phyloP scores from a whole-genome alignment of 129 eudicot species.

The Tanacetum coccineum region DNA sequence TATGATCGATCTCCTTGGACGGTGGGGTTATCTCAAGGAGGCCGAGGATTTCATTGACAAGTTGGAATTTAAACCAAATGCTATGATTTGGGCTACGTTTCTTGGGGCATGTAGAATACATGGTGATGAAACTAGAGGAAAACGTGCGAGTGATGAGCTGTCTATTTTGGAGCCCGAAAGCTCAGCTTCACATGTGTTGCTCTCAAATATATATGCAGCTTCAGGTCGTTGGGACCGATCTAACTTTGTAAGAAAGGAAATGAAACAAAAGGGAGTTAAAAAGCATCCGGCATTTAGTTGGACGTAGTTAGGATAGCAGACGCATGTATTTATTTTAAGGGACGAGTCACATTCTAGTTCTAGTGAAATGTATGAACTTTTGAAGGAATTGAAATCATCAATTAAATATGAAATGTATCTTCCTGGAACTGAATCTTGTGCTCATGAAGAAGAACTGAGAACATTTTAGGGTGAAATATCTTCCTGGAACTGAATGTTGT shows the following conservation, averaged over 20 bases:
- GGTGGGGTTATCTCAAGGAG: constrained; percentile 84
- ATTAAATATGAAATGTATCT: constrained; percentile 38
- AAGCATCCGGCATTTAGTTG: constrained; percentile 80
- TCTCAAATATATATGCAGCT: constrained; percentile 84
- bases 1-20: constrained; percentile 86
- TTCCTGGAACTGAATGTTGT: too few species aligned
- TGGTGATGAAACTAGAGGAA: constrained; percentile 79
- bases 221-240: constrained; percentile 81
- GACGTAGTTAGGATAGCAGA: constrained; percentile 43
- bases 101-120: constrained; percentile 84
- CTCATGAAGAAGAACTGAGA: background rate
- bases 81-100: constrained; percentile 81
- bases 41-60: constrained; percentile 61
- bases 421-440: background rate
- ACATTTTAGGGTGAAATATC: background rate
- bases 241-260: constrained; percentile 56
- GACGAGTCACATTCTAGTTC: constrained; percentile 39
- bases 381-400: constrained; percentile 37
- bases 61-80: constrained; percentile 54
- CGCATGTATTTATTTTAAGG: constrained; percentile 45
- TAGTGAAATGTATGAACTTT: constrained; percentile 36
- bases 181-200: constrained; percentile 81
- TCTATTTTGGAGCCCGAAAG: constrained; percentile 62
- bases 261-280: constrained; percentile 62
- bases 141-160: constrained; percentile 70